These are phyloP conservation scores for Aureobasidium sp. DNA, from an alignment of 2,329 filamentous ascomycete genomes.

Conservation along the genomic window DNA sequence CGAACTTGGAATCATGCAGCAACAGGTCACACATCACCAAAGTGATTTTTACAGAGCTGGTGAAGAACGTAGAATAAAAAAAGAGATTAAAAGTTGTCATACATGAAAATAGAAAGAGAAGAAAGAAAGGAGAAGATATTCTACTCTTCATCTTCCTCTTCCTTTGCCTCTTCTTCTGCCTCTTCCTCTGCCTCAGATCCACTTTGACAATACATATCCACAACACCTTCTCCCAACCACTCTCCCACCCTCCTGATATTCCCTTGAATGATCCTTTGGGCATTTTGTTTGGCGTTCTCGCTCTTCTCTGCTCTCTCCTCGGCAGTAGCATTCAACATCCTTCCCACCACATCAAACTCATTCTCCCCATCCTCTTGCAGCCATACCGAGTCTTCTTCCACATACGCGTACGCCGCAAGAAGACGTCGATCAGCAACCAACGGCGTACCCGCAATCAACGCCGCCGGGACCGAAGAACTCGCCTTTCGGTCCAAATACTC, in stretches of 20 bases:
- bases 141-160: not conserved
- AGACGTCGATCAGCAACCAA: constrained; percentile 21
- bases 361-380: constrained; percentile 19
- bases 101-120: not conserved
- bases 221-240: constrained; percentile 5
- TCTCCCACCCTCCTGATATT: constrained; percentile 2
- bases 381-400: constrained; percentile 22
- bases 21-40: no score
- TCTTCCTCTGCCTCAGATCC: not conserved
- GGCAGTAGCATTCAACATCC: constrained; percentile 18
- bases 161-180: no score
- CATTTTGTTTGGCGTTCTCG: not conserved
- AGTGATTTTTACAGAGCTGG: no score
- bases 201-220: not conserved
- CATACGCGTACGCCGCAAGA: constrained; percentile 22
- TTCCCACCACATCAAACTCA: constrained; percentile 23
- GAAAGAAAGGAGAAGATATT: not conserved
- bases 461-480: constrained; percentile 21
- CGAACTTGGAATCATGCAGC: no score
- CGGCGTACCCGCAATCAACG: constrained; percentile 23
- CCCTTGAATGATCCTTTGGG: not conserved
- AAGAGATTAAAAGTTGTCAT: not conserved
- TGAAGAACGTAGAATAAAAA: no score
- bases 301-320: constrained; percentile 40
- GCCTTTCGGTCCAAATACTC: constrained; percentile 24